phyloP scores from a whole-genome alignment of 257 asterid species.

The Craterostigma plantagineum region DNA sequence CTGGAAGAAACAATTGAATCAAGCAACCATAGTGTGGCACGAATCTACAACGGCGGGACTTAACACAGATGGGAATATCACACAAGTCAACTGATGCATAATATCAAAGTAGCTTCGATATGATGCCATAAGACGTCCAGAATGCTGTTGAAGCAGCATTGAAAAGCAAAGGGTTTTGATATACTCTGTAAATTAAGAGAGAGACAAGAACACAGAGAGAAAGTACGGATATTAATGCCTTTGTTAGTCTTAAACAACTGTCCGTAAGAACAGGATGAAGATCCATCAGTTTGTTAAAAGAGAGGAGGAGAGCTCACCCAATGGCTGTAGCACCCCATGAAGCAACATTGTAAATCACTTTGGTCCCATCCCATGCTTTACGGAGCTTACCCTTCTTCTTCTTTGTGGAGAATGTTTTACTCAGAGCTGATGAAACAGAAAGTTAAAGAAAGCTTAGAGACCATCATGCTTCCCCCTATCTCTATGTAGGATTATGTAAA shows the following conservation, averaged over 20 bases:
- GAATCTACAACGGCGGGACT: too few relatives aligned
- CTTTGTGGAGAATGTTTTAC: constrained; percentile 74
- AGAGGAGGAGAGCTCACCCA: constrained; percentile 36
- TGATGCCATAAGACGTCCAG: constrained; percentile 72
- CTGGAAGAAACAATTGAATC: too few relatives aligned
- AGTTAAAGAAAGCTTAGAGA: too few relatives aligned
- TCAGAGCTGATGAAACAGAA: constrained; percentile 70
- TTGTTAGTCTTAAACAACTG: not conserved
- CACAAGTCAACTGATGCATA: too few relatives aligned
- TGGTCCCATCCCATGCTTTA: constrained; percentile 97
- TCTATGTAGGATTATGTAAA: too few relatives aligned
- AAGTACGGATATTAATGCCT: not conserved
- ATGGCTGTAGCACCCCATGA: constrained; percentile 99
- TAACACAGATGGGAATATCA: too few relatives aligned
- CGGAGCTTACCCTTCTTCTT: constrained; percentile 80
- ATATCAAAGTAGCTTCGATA: constrained; percentile 71
- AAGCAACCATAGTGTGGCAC: too few relatives aligned
- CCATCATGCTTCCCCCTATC: too few relatives aligned
- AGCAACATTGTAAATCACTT: constrained; percentile 77
- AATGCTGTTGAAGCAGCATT: constrained; percentile 74
- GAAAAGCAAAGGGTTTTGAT: constrained; percentile 83
- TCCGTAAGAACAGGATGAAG: not conserved
- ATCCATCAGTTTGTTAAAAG: not conserved
- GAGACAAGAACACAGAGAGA: not conserved
- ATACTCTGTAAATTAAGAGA: constrained; percentile 32